Conservation (phyloP, 768 basidiomycete genomes). For the Strobilomyces confusus region DNA sequence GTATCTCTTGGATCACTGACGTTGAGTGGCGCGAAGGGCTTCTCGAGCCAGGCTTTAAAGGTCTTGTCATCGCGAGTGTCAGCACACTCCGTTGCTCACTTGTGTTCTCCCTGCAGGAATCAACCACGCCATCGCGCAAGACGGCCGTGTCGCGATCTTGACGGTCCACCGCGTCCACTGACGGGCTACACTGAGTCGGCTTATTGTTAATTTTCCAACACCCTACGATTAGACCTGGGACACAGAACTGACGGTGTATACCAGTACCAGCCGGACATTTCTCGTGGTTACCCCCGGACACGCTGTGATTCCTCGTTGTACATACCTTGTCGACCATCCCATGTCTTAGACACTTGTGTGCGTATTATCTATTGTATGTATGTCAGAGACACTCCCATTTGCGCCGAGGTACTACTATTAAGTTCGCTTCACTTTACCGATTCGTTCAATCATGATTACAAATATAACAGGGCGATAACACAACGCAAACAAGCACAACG, state of each 20-base stretch:
- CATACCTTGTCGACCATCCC: conserved; percentile 8
- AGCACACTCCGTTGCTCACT: neutral
- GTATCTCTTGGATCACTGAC: conserved; percentile 70
- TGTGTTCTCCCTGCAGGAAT: conserved; percentile 45
- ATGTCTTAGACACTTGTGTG: neutral
- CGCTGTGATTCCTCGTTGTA: neutral
- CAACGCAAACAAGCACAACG: neutral
- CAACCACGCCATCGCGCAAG: conserved; percentile 78
- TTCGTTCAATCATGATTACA: neutral
- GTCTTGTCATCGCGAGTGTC: conserved; percentile 33
- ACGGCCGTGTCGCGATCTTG: conserved; percentile 76
- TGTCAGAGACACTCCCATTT: neutral
- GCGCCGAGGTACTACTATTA: no score
- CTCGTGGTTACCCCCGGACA: conserved; percentile 1
- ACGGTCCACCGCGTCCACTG: conserved; percentile 52
- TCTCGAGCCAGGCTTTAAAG: conserved; percentile 62
- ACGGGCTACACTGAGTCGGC: neutral
- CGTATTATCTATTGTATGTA: conserved; percentile 4
- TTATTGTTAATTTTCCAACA: neutral
- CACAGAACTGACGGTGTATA: conserved; percentile 12
- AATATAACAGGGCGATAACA: neutral
- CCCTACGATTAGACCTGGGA: neutral
- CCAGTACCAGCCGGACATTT: conserved; percentile 12
- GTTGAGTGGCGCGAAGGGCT: conserved; percentile 74
- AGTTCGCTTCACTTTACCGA: no score